phyloP scores from a whole-genome alignment of 2,329 filamentous ascomycete genomes.

The Colletotrichum chlorophyti region DNA sequence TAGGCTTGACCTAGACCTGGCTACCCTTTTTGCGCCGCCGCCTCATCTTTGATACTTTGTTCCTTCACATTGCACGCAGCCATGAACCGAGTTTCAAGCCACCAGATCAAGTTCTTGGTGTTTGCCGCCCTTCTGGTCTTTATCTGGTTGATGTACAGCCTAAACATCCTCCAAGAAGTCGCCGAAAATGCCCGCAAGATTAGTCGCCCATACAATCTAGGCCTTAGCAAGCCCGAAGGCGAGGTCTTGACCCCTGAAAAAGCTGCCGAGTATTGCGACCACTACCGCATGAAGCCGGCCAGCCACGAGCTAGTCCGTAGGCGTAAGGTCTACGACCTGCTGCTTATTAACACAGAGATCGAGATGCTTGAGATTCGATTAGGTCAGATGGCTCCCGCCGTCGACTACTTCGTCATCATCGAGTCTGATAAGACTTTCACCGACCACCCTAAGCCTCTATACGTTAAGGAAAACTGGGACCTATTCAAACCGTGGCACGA shows the following conservation, averaged over 20 bases:
- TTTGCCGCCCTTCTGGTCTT: conserved; percentile 13
- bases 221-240: not conserved
- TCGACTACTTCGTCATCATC: conserved; percentile 71
- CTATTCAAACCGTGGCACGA: conserved; percentile 58
- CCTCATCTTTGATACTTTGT: too few species aligned
- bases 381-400: conserved; percentile 60
- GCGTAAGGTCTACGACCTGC: conserved; percentile 66
- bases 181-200: conserved; percentile 13
- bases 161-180: conserved; percentile 4
- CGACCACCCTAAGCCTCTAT: conserved; percentile 59
- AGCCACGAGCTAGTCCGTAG: conserved; percentile 28
- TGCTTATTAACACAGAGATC: conserved; percentile 68
- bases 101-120: conserved; percentile 21
- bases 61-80: not conserved
- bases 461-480: conserved; percentile 58
- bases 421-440: conserved; percentile 68
- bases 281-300: conserved; percentile 47
- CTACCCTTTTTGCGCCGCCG: too few species aligned
- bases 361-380: conserved; percentile 72
- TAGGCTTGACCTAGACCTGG: too few species aligned
- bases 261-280: conserved; percentile 38
- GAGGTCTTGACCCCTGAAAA: conserved; percentile 15
- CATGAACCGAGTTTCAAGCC: conserved; percentile 4
- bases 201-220: too few species aligned
- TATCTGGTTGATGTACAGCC: conserved; percentile 19